Percentiles rank a stretch among this genome's conserved stretches.
Conservation (phyloP, 306 rosid genomes). For the Cicer yamashitae region DNA sequence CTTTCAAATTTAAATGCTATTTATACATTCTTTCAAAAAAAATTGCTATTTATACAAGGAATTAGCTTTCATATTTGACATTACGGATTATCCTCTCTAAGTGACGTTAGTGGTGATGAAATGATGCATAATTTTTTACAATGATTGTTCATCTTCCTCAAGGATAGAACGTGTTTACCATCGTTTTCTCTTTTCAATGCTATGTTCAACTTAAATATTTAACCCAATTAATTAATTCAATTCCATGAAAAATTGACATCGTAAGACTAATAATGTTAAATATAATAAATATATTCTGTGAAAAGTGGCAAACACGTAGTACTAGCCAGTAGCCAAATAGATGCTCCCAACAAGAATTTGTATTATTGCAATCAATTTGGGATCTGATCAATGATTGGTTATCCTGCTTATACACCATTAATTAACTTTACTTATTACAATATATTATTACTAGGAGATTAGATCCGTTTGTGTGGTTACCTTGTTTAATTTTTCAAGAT, state of each 20-base stretch:
- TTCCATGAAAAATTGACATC: slow-evolving; percentile 28
- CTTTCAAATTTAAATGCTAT: too few species aligned
- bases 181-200: slow-evolving; percentile 4
- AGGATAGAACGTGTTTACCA: slow-evolving; percentile 39
- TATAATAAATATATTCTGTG: slow-evolving; percentile 17
- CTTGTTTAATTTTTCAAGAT: too few species aligned
- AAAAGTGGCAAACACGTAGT: slow-evolving; percentile 30
- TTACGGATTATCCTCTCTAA: not conserved
- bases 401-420: not conserved
- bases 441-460: too few species aligned
- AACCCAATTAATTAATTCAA: not conserved
- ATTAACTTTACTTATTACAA: slow-evolving; percentile 21
- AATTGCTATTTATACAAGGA: not conserved
- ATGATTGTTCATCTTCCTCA: not conserved
- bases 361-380: slow-evolving; percentile 42
- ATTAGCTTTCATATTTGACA: not conserved
- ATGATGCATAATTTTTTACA: not conserved
- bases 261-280: not conserved
- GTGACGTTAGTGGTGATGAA: slow-evolving; percentile 24
- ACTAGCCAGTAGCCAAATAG: slow-evolving; percentile 35
- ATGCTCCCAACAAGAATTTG: slow-evolving; percentile 42
- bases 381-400: slow-evolving; percentile 33
- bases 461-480: too few species aligned
- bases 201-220: slow-evolving; percentile 7
- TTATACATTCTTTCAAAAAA: too few species aligned